Evolutionary conservation across 768 basidiomycete species (phyloP).

Genomic region (Naganishia vishniacii): DNA sequence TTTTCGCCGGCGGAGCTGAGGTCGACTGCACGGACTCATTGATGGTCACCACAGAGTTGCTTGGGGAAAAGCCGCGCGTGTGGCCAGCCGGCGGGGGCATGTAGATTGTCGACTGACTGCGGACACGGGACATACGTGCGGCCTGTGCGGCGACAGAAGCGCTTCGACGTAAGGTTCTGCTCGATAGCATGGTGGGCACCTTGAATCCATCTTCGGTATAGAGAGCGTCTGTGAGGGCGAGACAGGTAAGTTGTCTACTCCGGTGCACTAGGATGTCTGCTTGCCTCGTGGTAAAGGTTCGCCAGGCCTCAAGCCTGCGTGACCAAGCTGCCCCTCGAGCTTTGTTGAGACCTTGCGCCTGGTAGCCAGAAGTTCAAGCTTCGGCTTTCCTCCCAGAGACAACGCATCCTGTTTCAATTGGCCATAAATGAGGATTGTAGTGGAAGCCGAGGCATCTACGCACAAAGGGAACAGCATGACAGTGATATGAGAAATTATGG

Average conservation of each 20-base stretch:
- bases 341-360: conserved; percentile 34
- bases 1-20: conserved; percentile 1
- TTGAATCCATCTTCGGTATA: conserved; percentile 12
- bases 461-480: neutral
- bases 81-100: conserved; percentile 26
- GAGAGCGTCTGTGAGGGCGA: neutral
- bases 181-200: conserved; percentile 1
- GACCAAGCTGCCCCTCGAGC: conserved; percentile 26
- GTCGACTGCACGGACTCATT: neutral
- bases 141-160: conserved; percentile 1
- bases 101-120: neutral
- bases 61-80: conserved; percentile 10
- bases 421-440: conserved; percentile 42
- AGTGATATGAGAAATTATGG: neutral
- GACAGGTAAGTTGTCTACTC: neutral
- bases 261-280: neutral
- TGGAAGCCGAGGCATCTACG: conserved; percentile 83
- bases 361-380: conserved; percentile 27
- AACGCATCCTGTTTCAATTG: conserved; percentile 29
- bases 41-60: conserved; percentile 27
- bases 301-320: conserved; percentile 34
- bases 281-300: conserved; percentile 45
- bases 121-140: conserved; percentile 9
- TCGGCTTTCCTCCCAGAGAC: neutral
- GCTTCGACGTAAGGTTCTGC: neutral